Conservation (phyloP, 306 rosid genomes). For the Pyrus bretschneideri region DNA sequence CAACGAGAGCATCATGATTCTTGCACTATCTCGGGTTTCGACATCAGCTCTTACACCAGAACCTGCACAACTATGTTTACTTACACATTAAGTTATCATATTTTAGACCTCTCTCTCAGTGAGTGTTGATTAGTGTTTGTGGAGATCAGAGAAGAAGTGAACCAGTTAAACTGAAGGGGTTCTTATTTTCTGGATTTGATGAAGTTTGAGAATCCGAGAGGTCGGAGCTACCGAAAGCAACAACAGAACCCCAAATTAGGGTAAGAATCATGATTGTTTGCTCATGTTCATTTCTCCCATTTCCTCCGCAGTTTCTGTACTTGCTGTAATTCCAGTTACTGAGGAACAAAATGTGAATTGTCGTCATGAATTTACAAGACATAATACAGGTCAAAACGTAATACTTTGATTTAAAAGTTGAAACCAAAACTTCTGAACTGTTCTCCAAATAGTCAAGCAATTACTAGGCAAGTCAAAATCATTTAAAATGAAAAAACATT, state of each 20-base stretch:
- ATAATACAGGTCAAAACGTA: not conserved
- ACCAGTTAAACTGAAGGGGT: conserved; percentile 21
- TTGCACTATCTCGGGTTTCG: conserved; percentile 21
- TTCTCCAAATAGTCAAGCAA: not conserved
- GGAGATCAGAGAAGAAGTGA: not conserved
- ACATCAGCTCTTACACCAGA: conserved; percentile 27
- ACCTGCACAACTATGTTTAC: conserved; percentile 10
- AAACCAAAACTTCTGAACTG: not conserved
- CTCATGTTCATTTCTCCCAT: conserved; percentile 21
- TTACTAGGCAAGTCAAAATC: not conserved
- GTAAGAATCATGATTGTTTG: conserved; percentile 28
- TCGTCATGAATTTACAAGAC: not conserved
- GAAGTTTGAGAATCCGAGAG: conserved; percentile 16
- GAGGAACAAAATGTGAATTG: not conserved
- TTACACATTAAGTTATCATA: not conserved
- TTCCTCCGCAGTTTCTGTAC: conserved; percentile 2
- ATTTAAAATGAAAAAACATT: too few species aligned
- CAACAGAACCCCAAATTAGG: conserved; percentile 27
- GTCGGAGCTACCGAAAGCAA: conserved; percentile 31
- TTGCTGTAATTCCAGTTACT: conserved; percentile 28
- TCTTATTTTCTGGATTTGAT: not conserved
- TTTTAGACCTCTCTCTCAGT: not conserved
- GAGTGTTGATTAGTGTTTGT: not conserved
- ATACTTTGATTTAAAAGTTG: not conserved
- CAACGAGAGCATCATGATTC: conserved; percentile 24